Percentiles rank a stretch among this genome's conserved stretches.
These are phyloP conservation scores for Aspergillus persii DNA, from an alignment of 2,329 filamentous ascomycete genomes.

Conservation along the genomic window DNA sequence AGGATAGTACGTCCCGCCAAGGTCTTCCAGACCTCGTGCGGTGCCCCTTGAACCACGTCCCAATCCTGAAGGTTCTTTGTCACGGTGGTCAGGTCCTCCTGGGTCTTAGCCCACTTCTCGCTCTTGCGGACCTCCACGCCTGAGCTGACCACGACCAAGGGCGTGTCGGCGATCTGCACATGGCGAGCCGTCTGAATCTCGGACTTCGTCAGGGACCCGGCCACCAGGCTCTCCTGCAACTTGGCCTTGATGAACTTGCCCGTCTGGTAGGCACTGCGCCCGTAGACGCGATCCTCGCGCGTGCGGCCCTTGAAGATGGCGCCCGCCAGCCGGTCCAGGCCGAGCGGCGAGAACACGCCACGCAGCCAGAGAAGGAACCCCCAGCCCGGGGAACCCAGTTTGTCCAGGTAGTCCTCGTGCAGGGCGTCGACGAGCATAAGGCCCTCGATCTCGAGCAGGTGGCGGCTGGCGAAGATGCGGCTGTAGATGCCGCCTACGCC, in stretches of 20 bases:
- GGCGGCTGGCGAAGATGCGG: constrained; percentile 84
- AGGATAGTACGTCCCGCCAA: constrained; percentile 69
- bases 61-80: constrained; percentile 77
- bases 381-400: constrained; percentile 63
- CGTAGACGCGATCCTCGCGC: constrained; percentile 81
- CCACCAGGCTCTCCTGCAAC: constrained; percentile 89
- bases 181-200: constrained; percentile 76
- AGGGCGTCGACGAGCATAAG: constrained; percentile 83
- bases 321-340: constrained; percentile 74
- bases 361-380: constrained; percentile 86
- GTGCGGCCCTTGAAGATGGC: constrained; percentile 79
- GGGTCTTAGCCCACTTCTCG: constrained; percentile 75
- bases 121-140: constrained; percentile 67
- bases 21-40: constrained; percentile 82
- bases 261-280: constrained; percentile 71
- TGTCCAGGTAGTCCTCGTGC: constrained; percentile 77
- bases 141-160: constrained; percentile 78
- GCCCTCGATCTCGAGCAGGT: constrained; percentile 70
- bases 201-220: constrained; percentile 75
- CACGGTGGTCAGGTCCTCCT: constrained; percentile 77
- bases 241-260: constrained; percentile 86
- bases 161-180: constrained; percentile 74
- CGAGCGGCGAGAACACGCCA: constrained; percentile 82
- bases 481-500: constrained; percentile 86
- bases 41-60: constrained; percentile 82